phyloP scores from a whole-genome alignment of 2,329 filamentous ascomycete species.

The Penicillium sp. region DNA sequence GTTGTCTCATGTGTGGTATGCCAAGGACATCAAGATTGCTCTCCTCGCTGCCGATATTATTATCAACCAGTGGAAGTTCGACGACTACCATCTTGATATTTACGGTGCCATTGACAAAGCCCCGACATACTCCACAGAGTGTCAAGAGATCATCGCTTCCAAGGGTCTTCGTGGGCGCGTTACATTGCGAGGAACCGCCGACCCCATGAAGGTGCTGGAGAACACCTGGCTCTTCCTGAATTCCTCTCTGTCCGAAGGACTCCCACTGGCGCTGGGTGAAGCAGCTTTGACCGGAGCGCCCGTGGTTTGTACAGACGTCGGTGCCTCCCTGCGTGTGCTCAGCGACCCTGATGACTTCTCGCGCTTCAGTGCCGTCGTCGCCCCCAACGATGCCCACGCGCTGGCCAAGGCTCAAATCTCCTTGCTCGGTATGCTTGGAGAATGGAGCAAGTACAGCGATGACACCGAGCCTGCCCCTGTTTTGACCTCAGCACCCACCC shows the following conservation, averaged over 20 bases:
- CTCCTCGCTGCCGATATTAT: slow-evolving; percentile 60
- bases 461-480: slow-evolving; percentile 42
- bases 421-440: slow-evolving; percentile 55
- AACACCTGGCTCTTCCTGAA: slow-evolving; percentile 53
- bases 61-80: slow-evolving; percentile 61
- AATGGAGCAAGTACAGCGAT: slow-evolving; percentile 55
- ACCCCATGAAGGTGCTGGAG: slow-evolving; percentile 50
- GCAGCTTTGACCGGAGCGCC: slow-evolving; percentile 43
- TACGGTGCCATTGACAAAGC: slow-evolving; percentile 60
- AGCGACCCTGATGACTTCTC: slow-evolving; percentile 42
- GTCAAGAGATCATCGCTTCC: slow-evolving; percentile 53
- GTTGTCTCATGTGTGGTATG: slow-evolving; percentile 52
- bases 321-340: slow-evolving; percentile 37
- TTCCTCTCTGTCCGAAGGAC: slow-evolving; percentile 42
- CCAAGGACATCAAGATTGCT: slow-evolving; percentile 60
- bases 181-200: slow-evolving; percentile 51
- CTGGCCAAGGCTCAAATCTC: slow-evolving; percentile 58
- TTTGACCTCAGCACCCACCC: slow-evolving; percentile 46
- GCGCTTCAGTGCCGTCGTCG: slow-evolving; percentile 57
- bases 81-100: slow-evolving; percentile 56
- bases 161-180: slow-evolving; percentile 48
- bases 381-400: slow-evolving; percentile 57
- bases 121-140: slow-evolving; percentile 55
- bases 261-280: slow-evolving; percentile 43
- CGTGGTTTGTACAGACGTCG: slow-evolving; percentile 40